Conservation (phyloP, 2,329 filamentous ascomycete species). For the Parastagonospora nodorum region DNA sequence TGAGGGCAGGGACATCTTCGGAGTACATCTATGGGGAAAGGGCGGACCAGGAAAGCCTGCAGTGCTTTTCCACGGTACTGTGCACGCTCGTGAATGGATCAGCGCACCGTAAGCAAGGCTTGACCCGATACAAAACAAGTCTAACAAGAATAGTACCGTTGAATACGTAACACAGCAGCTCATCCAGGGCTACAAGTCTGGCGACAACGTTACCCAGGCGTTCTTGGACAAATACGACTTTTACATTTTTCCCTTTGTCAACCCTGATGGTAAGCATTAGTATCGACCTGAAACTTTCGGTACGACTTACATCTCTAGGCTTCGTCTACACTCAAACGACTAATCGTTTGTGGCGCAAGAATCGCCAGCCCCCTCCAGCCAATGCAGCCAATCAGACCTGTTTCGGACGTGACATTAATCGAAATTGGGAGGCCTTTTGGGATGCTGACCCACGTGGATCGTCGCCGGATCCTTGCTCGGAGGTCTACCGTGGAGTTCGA, state of each 20-base stretch:
- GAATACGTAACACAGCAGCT: conserved; percentile 38
- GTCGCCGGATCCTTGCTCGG: conserved; percentile 34
- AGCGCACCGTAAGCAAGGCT: conserved; percentile 43
- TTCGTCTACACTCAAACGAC: conserved; percentile 42
- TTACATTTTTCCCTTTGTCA: conserved; percentile 40
- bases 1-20: conserved; percentile 38
- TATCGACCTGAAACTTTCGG: not conserved
- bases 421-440: conserved; percentile 43
- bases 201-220: conserved; percentile 37
- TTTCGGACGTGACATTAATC: conserved; percentile 40
- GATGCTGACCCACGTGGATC: conserved; percentile 31
- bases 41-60: conserved; percentile 39
- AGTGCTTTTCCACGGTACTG: conserved; percentile 38
- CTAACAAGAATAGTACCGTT: conserved; percentile 10
- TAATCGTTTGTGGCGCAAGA: conserved; percentile 44
- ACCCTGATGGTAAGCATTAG: conserved; percentile 31
- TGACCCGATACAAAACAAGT: too few relatives aligned
- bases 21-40: conserved; percentile 40
- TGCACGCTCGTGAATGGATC: conserved; percentile 43
- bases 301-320: conserved; percentile 15
- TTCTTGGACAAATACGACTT: conserved; percentile 39
- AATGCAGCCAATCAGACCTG: conserved; percentile 36
- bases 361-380: conserved; percentile 30
- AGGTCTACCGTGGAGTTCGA: conserved; percentile 37
- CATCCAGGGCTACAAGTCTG: conserved; percentile 31